Evolutionary conservation across 352 stramenopile genomes (phyloP).

Genomic region (Sclerospora graminicola): DNA sequence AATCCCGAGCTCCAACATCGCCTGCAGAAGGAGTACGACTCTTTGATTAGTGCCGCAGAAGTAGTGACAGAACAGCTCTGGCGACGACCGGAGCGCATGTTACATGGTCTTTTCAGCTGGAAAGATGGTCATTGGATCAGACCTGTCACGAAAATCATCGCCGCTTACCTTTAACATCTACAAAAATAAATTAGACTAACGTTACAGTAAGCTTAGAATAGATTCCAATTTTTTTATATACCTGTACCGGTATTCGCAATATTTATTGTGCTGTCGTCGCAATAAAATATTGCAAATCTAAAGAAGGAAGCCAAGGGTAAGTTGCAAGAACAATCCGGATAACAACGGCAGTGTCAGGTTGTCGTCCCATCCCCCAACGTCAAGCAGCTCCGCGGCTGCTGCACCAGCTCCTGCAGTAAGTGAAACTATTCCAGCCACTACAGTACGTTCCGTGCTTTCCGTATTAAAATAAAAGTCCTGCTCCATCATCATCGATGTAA

Average conservation of each 20-base stretch:
- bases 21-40: slow-evolving; percentile 43
- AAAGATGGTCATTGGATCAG: slow-evolving; percentile 72
- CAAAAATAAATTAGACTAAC: too few relatives aligned
- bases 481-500: slow-evolving; percentile 15
- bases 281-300: slow-evolving; percentile 1
- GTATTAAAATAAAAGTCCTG: slow-evolving; percentile 19
- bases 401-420: slow-evolving; percentile 23
- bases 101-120: slow-evolving; percentile 57
- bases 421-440: slow-evolving; percentile 7
- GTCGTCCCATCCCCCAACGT: slow-evolving; percentile 45
- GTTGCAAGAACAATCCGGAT: slow-evolving; percentile 27
- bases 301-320: slow-evolving; percentile 13
- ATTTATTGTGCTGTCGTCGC: too few relatives aligned
- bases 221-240: too few relatives aligned
- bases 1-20: slow-evolving; percentile 33
- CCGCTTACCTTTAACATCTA: slow-evolving; percentile 46
- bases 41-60: slow-evolving; percentile 34
- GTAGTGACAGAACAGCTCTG: slow-evolving; percentile 55
- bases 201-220: too few relatives aligned
- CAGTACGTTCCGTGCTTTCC: background rate
- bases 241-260: too few relatives aligned
- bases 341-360: slow-evolving; percentile 48
- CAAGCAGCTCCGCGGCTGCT: slow-evolving; percentile 27
- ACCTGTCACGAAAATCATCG: slow-evolving; percentile 52
- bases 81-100: slow-evolving; percentile 39